These are phyloP conservation scores for Ophiosphaerella herpotricha DNA, from an alignment of 2,329 filamentous ascomycete genomes.

Conservation along the genomic window DNA sequence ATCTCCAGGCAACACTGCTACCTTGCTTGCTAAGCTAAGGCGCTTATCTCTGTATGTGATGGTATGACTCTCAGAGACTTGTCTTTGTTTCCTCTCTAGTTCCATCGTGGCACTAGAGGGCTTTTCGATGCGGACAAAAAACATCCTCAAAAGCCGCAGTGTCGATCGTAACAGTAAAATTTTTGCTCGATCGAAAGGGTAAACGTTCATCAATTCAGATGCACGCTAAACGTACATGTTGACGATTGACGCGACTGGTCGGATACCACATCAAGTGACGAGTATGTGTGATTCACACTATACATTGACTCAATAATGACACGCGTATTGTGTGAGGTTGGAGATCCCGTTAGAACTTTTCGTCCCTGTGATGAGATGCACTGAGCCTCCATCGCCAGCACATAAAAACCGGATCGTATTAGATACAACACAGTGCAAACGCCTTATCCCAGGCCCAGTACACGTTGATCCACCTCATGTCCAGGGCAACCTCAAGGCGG, in stretches of 20 bases:
- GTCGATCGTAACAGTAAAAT: constrained; percentile 37
- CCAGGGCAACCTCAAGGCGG: constrained; percentile 20
- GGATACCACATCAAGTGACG: constrained; percentile 54
- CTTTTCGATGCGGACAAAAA: constrained; percentile 79
- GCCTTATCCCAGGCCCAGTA: constrained; percentile 34
- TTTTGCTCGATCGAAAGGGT: constrained; percentile 39
- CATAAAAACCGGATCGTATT: constrained; percentile 8
- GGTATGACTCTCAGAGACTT: constrained; percentile 85
- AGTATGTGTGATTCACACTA: constrained; percentile 51
- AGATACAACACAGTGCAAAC: constrained; percentile 23
- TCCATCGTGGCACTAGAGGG: constrained; percentile 60
- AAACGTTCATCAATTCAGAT: constrained; percentile 63
- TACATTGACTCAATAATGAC: constrained; percentile 55
- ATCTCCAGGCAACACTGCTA: constrained; percentile 17
- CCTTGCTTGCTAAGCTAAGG: constrained; percentile 21
- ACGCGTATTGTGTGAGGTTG: constrained; percentile 46
- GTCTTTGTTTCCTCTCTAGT: constrained; percentile 90
- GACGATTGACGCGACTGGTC: constrained; percentile 72
- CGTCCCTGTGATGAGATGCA: constrained; percentile 53
- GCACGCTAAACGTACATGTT: constrained; percentile 58
- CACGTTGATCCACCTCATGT: constrained; percentile 13
- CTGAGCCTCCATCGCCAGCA: constrained; percentile 51
- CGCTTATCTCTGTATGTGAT: constrained; percentile 72
- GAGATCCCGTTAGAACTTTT: constrained; percentile 45
- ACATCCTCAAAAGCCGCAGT: constrained; percentile 93